Percentiles rank a stretch among this genome's conserved stretches.
Evolutionary conservation across 345 rosid species (phyloP).

Genomic region (Streptanthus diversifolius): DNA sequence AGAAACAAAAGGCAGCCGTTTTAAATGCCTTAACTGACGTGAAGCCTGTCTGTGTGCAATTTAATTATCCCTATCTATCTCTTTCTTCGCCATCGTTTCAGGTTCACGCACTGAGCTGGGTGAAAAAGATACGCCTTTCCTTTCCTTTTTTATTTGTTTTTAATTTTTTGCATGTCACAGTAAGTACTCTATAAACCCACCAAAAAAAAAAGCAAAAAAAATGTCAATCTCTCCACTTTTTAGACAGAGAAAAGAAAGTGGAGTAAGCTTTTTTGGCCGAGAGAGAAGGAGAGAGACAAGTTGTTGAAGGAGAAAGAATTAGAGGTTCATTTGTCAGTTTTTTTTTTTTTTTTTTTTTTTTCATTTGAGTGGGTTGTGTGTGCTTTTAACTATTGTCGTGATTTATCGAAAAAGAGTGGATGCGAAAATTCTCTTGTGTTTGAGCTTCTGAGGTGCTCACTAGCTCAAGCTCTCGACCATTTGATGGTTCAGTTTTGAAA

Average conservation of each 20-base stretch:
- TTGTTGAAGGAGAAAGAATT: slow-evolving; percentile 19
- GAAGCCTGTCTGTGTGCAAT: slow-evolving; percentile 20
- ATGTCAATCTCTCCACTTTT: not conserved
- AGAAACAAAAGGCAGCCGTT: slow-evolving; percentile 12
- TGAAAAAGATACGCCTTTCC: slow-evolving; percentile 16
- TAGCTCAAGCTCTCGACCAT: not conserved
- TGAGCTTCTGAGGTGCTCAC: slow-evolving; percentile 1
- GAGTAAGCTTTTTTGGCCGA: slow-evolving; percentile 2
- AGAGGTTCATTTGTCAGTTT: slow-evolving; percentile 26
- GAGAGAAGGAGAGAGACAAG: not conserved
- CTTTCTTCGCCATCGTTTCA: slow-evolving; percentile 16
- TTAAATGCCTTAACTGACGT: slow-evolving; percentile 16
- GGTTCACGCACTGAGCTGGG: slow-evolving; percentile 28
- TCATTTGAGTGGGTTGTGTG: slow-evolving; percentile 15
- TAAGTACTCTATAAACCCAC: not conserved
- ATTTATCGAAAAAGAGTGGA: slow-evolving; percentile 19
- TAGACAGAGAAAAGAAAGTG: slow-evolving; percentile 17
- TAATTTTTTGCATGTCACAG: slow-evolving; percentile 19
- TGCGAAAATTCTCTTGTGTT: not conserved
- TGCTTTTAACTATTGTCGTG: slow-evolving; percentile 19
- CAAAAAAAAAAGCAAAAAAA: not conserved
- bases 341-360: not conserved
- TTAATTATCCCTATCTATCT: not conserved
- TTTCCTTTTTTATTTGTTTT: not conserved
- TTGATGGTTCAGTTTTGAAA: not conserved